Evolutionary conservation across 306 rosid species (phyloP), one percentile per base, ranked within the genome.

Genomic region (Senna siamea): DNA sequence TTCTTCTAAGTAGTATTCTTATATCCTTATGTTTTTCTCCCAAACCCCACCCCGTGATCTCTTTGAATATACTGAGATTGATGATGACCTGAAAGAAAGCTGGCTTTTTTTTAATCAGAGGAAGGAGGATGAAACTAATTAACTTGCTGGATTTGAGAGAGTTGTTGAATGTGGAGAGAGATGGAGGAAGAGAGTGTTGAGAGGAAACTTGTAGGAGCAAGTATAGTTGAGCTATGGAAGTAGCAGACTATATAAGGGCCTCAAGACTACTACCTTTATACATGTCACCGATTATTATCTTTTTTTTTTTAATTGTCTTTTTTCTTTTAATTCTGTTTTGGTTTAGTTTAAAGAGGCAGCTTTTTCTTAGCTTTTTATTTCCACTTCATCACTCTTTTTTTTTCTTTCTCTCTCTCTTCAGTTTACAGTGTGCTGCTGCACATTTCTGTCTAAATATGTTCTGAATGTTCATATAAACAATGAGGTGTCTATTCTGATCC

Each of bases 251-350:
- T 37, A 38, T 38, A 76, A 34, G 47, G 37, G 72, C 69, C 79
- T 43, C 69, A 18, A 17, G 30, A 72, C 80, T 64, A 22, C 88
- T 83, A 77, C 75, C 87, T 81, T 88, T 84, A 86, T 88, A 88
- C 84, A 75, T 51, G 41, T 41, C 78, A 50, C 74, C 52, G 63
- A 38, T 74, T 55, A 12, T 26, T 26, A 26, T 26, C 30, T 26
- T 26, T 78, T 47, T 72, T 78, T 64, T 13, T 41, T 8, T 34
- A 12, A 12, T 35, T 64, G 20, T 58, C 48, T 23, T 52, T 66
- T 15, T 46, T 46, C 46, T 51, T 22, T 59, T 64, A 55, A 32
- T 61, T 56, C 51, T 78, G 58, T 58, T 70, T 58, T 78, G n/a
- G 10, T 77, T 77, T 72, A 34, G 76, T 72, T 50, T 63, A 74